Evolutionary conservation across 2,329 filamentous ascomycete genomes (phyloP).

Genomic region (Cordyceps cateniannulata): DNA sequence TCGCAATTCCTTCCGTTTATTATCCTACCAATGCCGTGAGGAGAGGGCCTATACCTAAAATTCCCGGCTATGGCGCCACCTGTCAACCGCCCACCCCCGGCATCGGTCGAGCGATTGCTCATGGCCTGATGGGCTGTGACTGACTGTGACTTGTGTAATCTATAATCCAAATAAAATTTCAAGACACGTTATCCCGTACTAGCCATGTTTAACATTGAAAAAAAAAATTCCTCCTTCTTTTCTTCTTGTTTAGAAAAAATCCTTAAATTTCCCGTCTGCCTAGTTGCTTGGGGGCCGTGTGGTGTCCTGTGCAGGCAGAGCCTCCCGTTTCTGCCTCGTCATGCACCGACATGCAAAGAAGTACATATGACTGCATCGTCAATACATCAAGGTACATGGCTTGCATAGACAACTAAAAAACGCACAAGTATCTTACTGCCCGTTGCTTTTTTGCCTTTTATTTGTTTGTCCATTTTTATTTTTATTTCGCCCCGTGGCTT

Average conservation of each 20-base stretch:
- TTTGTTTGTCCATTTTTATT: background rate
- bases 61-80: background rate
- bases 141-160: too few relatives aligned
- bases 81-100: background rate
- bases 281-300: background rate
- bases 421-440: background rate
- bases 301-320: background rate
- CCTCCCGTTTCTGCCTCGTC: background rate
- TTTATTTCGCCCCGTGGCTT: constrained; percentile 2
- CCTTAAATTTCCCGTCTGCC: background rate
- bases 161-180: too few relatives aligned
- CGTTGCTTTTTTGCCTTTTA: background rate
- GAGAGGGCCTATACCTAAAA: too few relatives aligned
- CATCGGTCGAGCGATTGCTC: background rate
- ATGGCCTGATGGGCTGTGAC: too few relatives aligned
- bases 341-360: background rate
- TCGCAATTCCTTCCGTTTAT: too few relatives aligned
- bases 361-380: too few relatives aligned
- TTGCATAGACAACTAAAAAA: background rate
- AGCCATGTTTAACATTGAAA: too few relatives aligned
- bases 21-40: too few relatives aligned
- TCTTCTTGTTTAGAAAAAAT: too few relatives aligned
- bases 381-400: background rate
- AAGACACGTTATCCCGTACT: too few relatives aligned
- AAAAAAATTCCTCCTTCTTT: background rate